These are phyloP conservation scores for Pyrrhoderma lamaoense DNA, from an alignment of 1,284 basidiomycete genomes.

Conservation along the genomic window DNA sequence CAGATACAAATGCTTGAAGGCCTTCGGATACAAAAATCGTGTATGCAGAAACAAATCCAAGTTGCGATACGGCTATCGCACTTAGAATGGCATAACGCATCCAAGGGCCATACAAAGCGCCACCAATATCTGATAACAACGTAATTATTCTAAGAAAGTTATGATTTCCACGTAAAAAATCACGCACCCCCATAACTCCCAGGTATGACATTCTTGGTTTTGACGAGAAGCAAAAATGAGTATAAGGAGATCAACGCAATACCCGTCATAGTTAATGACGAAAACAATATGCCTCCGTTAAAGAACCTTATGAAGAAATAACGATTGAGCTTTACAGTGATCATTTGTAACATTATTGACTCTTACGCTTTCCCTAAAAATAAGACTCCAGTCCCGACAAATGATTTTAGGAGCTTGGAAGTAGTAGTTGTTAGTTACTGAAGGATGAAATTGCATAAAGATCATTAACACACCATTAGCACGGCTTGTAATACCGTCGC, in stretches of 20 bases:
- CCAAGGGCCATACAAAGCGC: constrained; percentile 84
- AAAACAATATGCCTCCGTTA: constrained; percentile 95
- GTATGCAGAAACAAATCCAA: constrained; percentile 87
- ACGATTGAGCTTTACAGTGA: not conserved
- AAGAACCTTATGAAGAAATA: constrained; percentile 55
- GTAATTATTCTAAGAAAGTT: constrained; percentile 4
- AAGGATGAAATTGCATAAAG: not conserved
- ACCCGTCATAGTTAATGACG: constrained; percentile 66
- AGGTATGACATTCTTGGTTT: constrained; percentile 83
- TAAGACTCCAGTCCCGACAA: constrained; percentile 93
- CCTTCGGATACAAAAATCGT: constrained; percentile 96
- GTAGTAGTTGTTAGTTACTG: constrained; percentile 1
- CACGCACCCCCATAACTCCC: constrained; percentile 86
- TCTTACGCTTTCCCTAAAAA: constrained; percentile 75
- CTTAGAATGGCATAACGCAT: constrained; percentile 87
- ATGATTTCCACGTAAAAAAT: not conserved
- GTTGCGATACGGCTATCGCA: constrained; percentile 87
- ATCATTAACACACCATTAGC: constrained; percentile 70
- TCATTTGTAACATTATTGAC: not conserved
- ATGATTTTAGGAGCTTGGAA: constrained; percentile 80
- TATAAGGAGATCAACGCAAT: constrained; percentile 89
- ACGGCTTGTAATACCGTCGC: constrained; percentile 86
- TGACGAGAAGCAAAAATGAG: constrained; percentile 89
- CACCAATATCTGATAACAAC: constrained; percentile 77
- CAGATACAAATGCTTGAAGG: constrained; percentile 81